Percentiles rank a stretch among this genome's conserved stretches.
phyloP scores from a whole-genome alignment of 768 basidiomycete genomes.

The Phaeotremella skinneri region DNA sequence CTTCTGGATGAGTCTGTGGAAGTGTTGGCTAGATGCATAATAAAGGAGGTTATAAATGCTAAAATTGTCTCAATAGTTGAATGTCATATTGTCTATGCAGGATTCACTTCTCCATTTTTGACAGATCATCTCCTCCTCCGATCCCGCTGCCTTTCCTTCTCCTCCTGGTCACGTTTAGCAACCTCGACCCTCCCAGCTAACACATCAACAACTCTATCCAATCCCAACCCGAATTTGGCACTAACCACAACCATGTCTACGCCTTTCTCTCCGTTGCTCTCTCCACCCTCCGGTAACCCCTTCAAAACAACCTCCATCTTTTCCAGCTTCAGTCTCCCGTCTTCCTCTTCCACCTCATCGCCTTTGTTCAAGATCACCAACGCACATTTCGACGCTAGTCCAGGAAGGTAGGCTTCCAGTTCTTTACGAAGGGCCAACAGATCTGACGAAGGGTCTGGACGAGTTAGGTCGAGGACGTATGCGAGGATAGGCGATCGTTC shows the following conservation, averaged over 20 bases:
- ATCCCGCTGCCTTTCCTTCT: slow-evolving; percentile 1
- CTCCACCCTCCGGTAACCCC: slow-evolving; percentile 59
- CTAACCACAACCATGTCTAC: slow-evolving; percentile 73
- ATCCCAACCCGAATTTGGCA: slow-evolving; percentile 80
- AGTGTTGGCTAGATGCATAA: too few species aligned
- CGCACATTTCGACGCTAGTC: slow-evolving; percentile 70
- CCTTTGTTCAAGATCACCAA: slow-evolving; percentile 95
- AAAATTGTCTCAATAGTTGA: too few species aligned
- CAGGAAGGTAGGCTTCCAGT: slow-evolving; percentile 69
- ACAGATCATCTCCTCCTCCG: neutral
- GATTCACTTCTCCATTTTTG: neutral
- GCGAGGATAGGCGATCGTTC: slow-evolving; percentile 85
- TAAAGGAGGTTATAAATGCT: too few species aligned
- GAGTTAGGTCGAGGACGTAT: slow-evolving; percentile 86
- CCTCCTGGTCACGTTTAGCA: slow-evolving; percentile 11
- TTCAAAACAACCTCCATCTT: slow-evolving; percentile 53
- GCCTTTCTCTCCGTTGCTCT: slow-evolving; percentile 56
- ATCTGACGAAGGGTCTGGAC: slow-evolving; percentile 72
- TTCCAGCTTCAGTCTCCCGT: slow-evolving; percentile 27
- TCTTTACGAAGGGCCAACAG: slow-evolving; percentile 72
- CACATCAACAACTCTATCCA: slow-evolving; percentile 65
- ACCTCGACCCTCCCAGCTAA: slow-evolving; percentile 65
- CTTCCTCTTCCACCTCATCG: slow-evolving; percentile 65
- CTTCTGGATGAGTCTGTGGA: too few species aligned
- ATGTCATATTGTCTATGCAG: too few species aligned